These are phyloP conservation scores for Mytilinidion resinicola DNA, from an alignment of 495 filamentous ascomycete genomes.

Conservation along the genomic window DNA sequence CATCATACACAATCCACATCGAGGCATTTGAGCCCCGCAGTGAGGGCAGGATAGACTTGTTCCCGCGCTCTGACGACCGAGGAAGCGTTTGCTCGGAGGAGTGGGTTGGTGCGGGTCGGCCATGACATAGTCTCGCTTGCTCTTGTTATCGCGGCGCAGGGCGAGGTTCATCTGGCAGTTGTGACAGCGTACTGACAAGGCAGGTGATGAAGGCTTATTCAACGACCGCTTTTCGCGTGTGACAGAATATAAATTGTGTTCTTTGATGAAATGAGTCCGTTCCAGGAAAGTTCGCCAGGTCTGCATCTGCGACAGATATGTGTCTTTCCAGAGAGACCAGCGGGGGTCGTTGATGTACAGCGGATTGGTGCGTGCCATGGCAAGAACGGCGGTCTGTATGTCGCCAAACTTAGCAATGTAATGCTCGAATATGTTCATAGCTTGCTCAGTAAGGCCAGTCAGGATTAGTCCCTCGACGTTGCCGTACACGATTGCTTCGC, in stretches of 20 bases:
- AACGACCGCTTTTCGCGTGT: conserved; percentile 23
- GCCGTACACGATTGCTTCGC: conserved; percentile 61
- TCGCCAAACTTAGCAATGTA: conserved; percentile 85
- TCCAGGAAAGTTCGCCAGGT: conserved; percentile 59
- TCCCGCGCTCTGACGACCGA: not conserved
- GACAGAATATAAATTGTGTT: conserved; percentile 31
- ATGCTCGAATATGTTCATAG: conserved; percentile 76
- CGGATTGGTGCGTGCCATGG: conserved; percentile 73
- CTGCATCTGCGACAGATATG: conserved; percentile 78
- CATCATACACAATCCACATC: conserved; percentile 82
- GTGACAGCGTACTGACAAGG: conserved; percentile 20
- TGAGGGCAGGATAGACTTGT: conserved; percentile 65
- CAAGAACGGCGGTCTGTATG: conserved; percentile 80
- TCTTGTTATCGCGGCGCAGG: conserved; percentile 17
- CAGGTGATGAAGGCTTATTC: conserved; percentile 21
- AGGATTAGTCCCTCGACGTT: conserved; percentile 85
- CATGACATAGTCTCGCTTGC: conserved; percentile 12
- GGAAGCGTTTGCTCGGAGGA: not conserved
- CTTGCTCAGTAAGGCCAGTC: conserved; percentile 71
- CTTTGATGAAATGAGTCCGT: conserved; percentile 50
- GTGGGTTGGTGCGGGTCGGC: conserved; percentile 7
- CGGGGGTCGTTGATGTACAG: conserved; percentile 73
- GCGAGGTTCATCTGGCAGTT: conserved; percentile 28
- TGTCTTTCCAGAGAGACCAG: conserved; percentile 71
- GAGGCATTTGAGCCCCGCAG: conserved; percentile 80